A percentile compares a stretch with the other conserved stretches of the same genome.
These are phyloP conservation scores for Penicillium expansum DNA, from an alignment of 2,329 filamentous ascomycete genomes.

Conservation along the genomic window DNA sequence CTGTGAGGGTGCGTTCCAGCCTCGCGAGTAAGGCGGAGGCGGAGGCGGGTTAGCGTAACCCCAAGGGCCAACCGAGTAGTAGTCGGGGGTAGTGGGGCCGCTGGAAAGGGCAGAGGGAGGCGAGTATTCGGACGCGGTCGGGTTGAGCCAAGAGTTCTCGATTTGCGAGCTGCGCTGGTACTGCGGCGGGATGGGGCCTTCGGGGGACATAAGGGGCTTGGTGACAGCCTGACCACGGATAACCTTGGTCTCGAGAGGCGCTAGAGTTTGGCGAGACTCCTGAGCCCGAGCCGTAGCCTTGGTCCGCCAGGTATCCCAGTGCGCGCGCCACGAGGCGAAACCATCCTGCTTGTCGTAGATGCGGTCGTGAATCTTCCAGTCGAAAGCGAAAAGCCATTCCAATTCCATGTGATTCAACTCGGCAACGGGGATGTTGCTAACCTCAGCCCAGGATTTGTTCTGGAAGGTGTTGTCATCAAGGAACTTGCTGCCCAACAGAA, in stretches of 20 bases:
- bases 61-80: slow-evolving; percentile 46
- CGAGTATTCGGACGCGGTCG: slow-evolving; percentile 50
- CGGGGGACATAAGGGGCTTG: slow-evolving; percentile 50
- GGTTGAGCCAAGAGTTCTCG: slow-evolving; percentile 53
- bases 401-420: slow-evolving; percentile 84
- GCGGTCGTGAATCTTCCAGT: slow-evolving; percentile 84
- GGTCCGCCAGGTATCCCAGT: slow-evolving; percentile 64
- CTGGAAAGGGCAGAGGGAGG: slow-evolving; percentile 51
- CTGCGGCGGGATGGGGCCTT: slow-evolving; percentile 50
- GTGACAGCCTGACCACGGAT: slow-evolving; percentile 49
- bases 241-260: slow-evolving; percentile 64
- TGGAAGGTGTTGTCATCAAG: slow-evolving; percentile 97
- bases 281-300: slow-evolving; percentile 49
- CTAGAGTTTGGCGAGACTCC: slow-evolving; percentile 51
- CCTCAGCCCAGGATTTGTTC: slow-evolving; percentile 94
- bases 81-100: slow-evolving; percentile 48
- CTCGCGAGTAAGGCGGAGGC: slow-evolving; percentile 41
- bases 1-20: slow-evolving; percentile 39
- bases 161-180: slow-evolving; percentile 47
- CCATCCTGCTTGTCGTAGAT: slow-evolving; percentile 70
- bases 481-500: slow-evolving; percentile 91
- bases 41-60: slow-evolving; percentile 43
- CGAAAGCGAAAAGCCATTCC: slow-evolving; percentile 80
- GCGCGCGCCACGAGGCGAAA: slow-evolving; percentile 62
- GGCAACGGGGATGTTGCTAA: slow-evolving; percentile 79